Conservation (phyloP, 257 asterid species). For the Misopates orontium region DNA sequence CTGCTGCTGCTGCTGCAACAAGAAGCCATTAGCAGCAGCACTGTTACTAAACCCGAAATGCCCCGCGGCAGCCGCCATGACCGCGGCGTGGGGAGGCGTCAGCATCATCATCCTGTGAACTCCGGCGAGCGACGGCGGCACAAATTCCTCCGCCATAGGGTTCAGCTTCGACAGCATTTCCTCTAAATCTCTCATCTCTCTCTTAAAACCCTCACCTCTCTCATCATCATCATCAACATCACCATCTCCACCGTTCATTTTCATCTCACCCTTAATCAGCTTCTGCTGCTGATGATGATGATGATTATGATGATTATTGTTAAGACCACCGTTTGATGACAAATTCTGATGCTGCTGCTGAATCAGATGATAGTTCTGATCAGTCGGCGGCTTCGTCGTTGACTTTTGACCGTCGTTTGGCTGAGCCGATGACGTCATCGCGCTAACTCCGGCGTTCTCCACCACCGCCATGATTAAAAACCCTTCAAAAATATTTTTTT, state of each 20-base stretch:
- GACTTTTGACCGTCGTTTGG: conserved; percentile 50
- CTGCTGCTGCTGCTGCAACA: conserved; percentile 53
- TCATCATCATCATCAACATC: conserved; percentile 32
- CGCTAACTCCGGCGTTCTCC: conserved; percentile 62
- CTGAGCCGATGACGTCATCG: conserved; percentile 55
- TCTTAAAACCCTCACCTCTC: conserved; percentile 57
- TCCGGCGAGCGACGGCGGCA: conserved; percentile 57
- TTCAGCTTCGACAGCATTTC: conserved; percentile 70
- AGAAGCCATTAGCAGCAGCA: conserved; percentile 54
- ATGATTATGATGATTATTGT: too few relatives aligned
- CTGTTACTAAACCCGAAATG: conserved; percentile 61
- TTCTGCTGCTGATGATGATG: conserved; percentile 37
- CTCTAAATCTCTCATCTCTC: conserved; percentile 69
- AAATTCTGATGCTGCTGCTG: conserved; percentile 41
- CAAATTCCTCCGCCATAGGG: conserved; percentile 79
- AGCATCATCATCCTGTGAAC: conserved; percentile 27
- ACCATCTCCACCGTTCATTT: too few relatives aligned
- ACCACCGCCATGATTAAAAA: conserved; percentile 80
- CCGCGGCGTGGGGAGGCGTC: conserved; percentile 30
- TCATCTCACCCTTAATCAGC: conserved; percentile 7
- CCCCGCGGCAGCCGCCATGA: conserved; percentile 37
- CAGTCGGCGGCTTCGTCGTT: conserved; percentile 32
- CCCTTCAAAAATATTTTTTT: conserved; percentile 17
- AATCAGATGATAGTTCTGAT: conserved; percentile 43
- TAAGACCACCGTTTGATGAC: conserved; percentile 31